These are phyloP conservation scores for Microdochium nivale DNA, from an alignment of 2,329 filamentous ascomycete genomes.

Conservation along the genomic window DNA sequence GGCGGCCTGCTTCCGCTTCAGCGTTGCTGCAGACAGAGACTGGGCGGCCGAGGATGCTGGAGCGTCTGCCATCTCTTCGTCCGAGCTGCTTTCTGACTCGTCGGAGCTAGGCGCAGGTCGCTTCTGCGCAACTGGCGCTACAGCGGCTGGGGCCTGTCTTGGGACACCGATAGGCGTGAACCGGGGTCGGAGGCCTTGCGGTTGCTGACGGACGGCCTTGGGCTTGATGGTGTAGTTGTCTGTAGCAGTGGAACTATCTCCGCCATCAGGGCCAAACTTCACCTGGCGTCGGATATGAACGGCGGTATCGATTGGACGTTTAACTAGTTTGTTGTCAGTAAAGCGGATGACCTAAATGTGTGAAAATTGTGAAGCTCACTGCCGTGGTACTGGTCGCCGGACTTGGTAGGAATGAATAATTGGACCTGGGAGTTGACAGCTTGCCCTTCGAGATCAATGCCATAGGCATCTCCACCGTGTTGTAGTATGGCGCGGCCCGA, in stretches of 20 bases:
- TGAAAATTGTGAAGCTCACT: conserved; percentile 29
- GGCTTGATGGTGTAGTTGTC: conserved; percentile 32
- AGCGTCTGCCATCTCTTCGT: conserved; percentile 34
- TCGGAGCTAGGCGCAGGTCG: conserved; percentile 21
- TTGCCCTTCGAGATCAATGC: conserved; percentile 43
- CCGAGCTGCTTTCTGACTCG: conserved; percentile 34
- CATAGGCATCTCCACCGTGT: conserved; percentile 56
- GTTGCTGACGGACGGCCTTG: conserved; percentile 52
- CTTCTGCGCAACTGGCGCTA: conserved; percentile 9
- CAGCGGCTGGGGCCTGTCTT: conserved; percentile 8
- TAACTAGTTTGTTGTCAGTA: conserved; percentile 23
- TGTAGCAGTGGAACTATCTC: conserved; percentile 28
- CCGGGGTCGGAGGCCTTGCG: conserved; percentile 57
- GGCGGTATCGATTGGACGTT: conserved; percentile 44
- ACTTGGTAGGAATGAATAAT: conserved; percentile 50
- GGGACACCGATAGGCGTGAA: conserved; percentile 57
- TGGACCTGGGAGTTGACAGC: conserved; percentile 44
- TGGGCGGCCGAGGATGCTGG: conserved; percentile 16
- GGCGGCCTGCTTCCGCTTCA: conserved; percentile 15
- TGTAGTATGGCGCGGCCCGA: conserved; percentile 47
- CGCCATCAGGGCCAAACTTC: conserved; percentile 37
- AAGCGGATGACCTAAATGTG: conserved; percentile 8
- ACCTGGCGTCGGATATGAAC: conserved; percentile 59
- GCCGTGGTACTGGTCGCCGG: conserved; percentile 43
- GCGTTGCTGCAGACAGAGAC: conserved; percentile 6